Conservation (phyloP, 257 asterid species). For the Jacaranda mimosifolia region DNA sequence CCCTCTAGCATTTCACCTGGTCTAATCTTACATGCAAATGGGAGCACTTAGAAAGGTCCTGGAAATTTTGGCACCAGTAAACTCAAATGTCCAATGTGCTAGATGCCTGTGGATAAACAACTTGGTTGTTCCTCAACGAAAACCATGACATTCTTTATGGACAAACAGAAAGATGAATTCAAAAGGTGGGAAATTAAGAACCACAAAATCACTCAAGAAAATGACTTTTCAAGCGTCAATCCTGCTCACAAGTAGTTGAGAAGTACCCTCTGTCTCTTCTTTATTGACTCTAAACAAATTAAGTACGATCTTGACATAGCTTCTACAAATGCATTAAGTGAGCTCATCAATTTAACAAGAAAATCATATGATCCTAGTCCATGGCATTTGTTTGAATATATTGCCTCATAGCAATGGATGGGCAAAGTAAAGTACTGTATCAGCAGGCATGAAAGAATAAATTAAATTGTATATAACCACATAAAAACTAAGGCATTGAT, state of each 20-base stretch:
- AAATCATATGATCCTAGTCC: background rate
- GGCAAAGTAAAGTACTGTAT: background rate
- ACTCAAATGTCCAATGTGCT: background rate
- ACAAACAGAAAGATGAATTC: background rate
- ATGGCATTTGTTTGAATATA: background rate
- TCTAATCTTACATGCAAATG: background rate
- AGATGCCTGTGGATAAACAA: background rate
- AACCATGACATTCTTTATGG: background rate
- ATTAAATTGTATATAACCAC: background rate
- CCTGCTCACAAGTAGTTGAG: constrained; percentile 2
- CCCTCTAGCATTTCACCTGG: background rate
- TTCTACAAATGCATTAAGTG: background rate
- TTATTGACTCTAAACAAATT: background rate
- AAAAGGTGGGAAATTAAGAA: background rate
- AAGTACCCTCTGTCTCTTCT: background rate
- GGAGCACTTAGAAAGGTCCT: background rate
- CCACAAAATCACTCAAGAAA: background rate
- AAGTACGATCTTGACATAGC: background rate
- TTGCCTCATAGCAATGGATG: background rate
- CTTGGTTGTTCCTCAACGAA: background rate
- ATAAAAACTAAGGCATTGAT: background rate
- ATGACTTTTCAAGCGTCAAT: constrained; percentile 2
- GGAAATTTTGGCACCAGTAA: background rate
- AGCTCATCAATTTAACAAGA: background rate
- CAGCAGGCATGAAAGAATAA: background rate